These are phyloP conservation scores for Rachicladosporium sp. DNA, from an alignment of 2,329 filamentous ascomycete genomes.

Conservation along the genomic window DNA sequence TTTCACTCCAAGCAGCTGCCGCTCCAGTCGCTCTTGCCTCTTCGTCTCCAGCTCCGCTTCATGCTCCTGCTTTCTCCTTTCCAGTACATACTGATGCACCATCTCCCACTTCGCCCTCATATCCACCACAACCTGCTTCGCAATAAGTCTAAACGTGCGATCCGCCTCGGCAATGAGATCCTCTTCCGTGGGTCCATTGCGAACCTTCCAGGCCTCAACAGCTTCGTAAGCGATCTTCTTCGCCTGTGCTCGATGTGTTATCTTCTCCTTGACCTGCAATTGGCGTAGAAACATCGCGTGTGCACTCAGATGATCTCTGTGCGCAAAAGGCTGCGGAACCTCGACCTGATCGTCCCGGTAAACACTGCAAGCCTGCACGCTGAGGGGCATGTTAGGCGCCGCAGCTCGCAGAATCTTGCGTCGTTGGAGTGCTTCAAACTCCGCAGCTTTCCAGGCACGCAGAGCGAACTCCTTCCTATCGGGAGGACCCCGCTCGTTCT, in stretches of 20 bases:
- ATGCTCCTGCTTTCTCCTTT: constrained; percentile 43
- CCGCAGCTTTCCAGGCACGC: constrained; percentile 13
- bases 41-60: constrained; percentile 55
- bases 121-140: constrained; percentile 58
- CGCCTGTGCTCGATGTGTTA: constrained; percentile 61
- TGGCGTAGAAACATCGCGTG: constrained; percentile 72
- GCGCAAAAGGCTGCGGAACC: constrained; percentile 69
- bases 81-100: constrained; percentile 46
- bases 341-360: constrained; percentile 51
- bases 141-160: constrained; percentile 51
- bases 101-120: constrained; percentile 49
- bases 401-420: constrained; percentile 56
- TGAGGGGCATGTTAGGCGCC: constrained; percentile 63
- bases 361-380: constrained; percentile 45
- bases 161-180: constrained; percentile 70
- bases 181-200: constrained; percentile 64
- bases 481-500: constrained; percentile 20
- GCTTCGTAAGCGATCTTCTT: constrained; percentile 71
- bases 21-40: constrained; percentile 59
- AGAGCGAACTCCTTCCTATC: constrained; percentile 14
- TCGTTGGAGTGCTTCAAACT: constrained; percentile 17
- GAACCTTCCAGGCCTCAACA: constrained; percentile 59
- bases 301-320: constrained; percentile 70
- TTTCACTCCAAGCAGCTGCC: constrained; percentile 26
- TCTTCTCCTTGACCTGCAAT: constrained; percentile 67